A percentile compares a stretch with the other conserved stretches of the same genome.
Conservation (phyloP, 495 filamentous ascomycete species). For the Melanomma pulvis-pyrius region DNA sequence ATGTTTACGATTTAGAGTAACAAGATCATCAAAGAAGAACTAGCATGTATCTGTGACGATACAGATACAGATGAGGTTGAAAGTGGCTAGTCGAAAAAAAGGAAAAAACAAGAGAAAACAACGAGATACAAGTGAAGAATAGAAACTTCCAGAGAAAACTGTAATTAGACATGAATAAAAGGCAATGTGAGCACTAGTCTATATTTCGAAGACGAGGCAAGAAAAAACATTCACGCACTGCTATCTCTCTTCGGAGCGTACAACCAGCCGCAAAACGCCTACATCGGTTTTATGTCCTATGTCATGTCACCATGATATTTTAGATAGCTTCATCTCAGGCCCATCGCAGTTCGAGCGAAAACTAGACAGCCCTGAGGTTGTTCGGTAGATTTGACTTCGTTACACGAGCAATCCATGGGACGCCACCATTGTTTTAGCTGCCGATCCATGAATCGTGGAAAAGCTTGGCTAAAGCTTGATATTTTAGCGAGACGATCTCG, state of each 20-base stretch:
- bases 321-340: not conserved
- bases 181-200: not conserved
- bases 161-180: not conserved
- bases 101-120: not conserved
- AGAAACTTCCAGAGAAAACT: no score
- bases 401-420: not conserved
- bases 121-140: not conserved
- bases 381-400: not conserved
- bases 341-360: not conserved
- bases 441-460: not conserved
- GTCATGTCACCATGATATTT: not conserved
- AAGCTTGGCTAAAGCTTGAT: constrained; percentile 12
- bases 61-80: no score
- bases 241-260: not conserved
- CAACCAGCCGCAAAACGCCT: not conserved
- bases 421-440: not conserved
- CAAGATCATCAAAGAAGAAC: no score
- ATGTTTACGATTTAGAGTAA: no score
- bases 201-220: not conserved
- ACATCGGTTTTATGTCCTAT: not conserved
- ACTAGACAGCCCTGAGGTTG: not conserved
- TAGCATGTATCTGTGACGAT: no score
- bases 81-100: no score
- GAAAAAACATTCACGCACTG: not conserved
- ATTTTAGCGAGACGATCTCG: not conserved